Base-by-base conservation (phyloP, 2,329 filamentous ascomycete genomes). In the Paraphoma sp. region DNA sequence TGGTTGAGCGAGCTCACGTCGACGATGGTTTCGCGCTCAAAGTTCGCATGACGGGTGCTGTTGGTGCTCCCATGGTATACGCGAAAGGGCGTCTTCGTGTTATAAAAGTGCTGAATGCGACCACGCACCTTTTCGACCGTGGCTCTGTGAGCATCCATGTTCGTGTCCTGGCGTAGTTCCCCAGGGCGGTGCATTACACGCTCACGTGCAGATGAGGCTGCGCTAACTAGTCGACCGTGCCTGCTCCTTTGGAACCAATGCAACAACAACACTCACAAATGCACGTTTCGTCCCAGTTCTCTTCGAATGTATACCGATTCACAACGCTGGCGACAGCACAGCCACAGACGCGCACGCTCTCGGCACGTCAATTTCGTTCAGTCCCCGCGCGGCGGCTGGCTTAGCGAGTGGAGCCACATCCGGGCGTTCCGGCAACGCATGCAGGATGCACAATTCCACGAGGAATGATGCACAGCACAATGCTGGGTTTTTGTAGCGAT, bases 21-120 rank as follows among this genome's bases (percentile, higher is more conserved):
- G 54, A 93, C 80, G 9, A 86, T 64, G 14, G 58, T 51, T 29
- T 68, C 80, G 7, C 51, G 68, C 38, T 73, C 64, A 54, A 76
- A 73, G n/a, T 65, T 62, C 1, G 73, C 71, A 55, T 83, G 82
- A 0, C 90, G 86, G 12, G 90, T 93, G 75, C 86, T 90, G 79
- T 91, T 92, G 23, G 90, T 92, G 2, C 88, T 87, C 63, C 90
- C 90, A 76, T 93, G 90, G 68, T 88, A 91, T 67, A 93, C 62
- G 9, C 72, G 69, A 49, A 75, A 74, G 1, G 71, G 61, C 2
- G 62, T 68, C 45, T 68, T 70, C 17, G 54, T 56, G 18, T 54
- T 48, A 57, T 74, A 67, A 18, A 74, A 74, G 8, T 69, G 59
- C 9, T 61, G 53, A 8, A 73, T 61, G 18, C 58, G 64, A 17